Base-by-base conservation (phyloP, 371 early-diverging fungal species). In the Rhizopus stolonifer region DNA sequence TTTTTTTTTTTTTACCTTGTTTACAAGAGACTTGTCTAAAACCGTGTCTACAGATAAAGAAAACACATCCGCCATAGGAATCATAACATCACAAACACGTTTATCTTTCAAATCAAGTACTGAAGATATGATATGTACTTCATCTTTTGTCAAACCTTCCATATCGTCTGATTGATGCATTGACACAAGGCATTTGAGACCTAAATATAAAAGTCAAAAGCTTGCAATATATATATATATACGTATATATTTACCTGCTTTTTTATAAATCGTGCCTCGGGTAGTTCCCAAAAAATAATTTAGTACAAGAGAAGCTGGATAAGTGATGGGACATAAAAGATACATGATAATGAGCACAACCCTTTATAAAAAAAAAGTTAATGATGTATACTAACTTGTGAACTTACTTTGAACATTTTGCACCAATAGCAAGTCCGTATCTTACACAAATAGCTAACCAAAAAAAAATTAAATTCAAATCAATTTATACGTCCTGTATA, bases 41-140 rank as follows among this genome's bases (percentile, higher is more conserved):
- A 80, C 70, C 10, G 80, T 69, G 32, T 87, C 73, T 18, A 81
- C 60, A 15, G 90, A 77, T 2, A 96, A 65, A 63, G 92, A 90
- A 53, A 88, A 92, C 2, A 94, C 94, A 55, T 93, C 86, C 34
- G 82, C 74, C 19, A 94, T 73, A 3, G 88, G 87, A 3, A 96
- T 97, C 96, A 96, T 96, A 18, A 93, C 82, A 21, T 83, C 69
- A 2, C 66, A 70, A 0, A 92, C 94, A 6, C 83, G 75, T 67
- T 94, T 96, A n/a, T 90, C 91, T 48, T 89, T 76, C 9, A 98
- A 68, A 56, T 95, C 96, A 46, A 98, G 72, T 0, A 94, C 96
- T 7, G 95, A 93, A 17, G 85, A 78, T 57, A 98, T 87, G 26
- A 96, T 94, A 0, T 86, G 84, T 11, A 96, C 95, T 65, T 96